These are phyloP conservation scores for Oxytropis ochrocephala DNA, from an alignment of 306 rosid genomes.

Conservation along the genomic window DNA sequence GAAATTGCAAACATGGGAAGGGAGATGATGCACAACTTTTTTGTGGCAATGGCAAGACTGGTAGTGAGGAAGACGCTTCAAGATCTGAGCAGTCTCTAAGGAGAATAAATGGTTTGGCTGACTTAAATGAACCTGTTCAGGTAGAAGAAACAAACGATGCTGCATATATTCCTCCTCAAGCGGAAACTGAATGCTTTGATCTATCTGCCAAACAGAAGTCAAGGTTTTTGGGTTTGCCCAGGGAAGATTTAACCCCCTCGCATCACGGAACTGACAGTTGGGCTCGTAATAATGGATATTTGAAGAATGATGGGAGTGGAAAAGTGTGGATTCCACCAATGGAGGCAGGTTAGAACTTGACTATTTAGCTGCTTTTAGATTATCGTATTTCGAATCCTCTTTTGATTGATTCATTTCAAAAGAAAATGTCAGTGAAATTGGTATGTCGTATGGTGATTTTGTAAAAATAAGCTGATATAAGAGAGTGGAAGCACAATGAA, in stretches of 20 bases:
- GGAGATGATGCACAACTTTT: slow-evolving; percentile 32
- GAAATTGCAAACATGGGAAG: slow-evolving; percentile 24
- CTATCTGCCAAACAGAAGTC: slow-evolving; percentile 42
- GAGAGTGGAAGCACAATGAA: background rate
- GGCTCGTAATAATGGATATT: slow-evolving; percentile 31
- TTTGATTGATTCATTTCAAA: background rate
- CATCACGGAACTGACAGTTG: slow-evolving; percentile 36
- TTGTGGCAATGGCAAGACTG: slow-evolving; percentile 33
- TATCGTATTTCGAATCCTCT: background rate
- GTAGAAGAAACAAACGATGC: slow-evolving; percentile 60
- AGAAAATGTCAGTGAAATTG: background rate
- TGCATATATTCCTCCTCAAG: slow-evolving; percentile 32
- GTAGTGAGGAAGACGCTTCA: slow-evolving; percentile 38
- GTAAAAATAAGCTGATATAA: background rate
- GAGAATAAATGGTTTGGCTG: slow-evolving; percentile 60
- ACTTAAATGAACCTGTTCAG: slow-evolving; percentile 76
- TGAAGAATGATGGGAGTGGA: slow-evolving; percentile 41
- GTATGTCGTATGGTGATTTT: background rate
- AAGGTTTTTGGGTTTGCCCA: slow-evolving; percentile 36
- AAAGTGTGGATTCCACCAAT: slow-evolving; percentile 48
- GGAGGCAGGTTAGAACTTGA: slow-evolving; percentile 60
- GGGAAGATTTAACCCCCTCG: slow-evolving; percentile 38
- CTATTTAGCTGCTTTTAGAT: slow-evolving; percentile 8
- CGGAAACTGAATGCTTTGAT: slow-evolving; percentile 38
- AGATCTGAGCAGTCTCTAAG: slow-evolving; percentile 37